These are phyloP conservation scores for Aphanomyces euteiches DNA, from an alignment of 352 stramenopile species.

Conservation along the genomic window DNA sequence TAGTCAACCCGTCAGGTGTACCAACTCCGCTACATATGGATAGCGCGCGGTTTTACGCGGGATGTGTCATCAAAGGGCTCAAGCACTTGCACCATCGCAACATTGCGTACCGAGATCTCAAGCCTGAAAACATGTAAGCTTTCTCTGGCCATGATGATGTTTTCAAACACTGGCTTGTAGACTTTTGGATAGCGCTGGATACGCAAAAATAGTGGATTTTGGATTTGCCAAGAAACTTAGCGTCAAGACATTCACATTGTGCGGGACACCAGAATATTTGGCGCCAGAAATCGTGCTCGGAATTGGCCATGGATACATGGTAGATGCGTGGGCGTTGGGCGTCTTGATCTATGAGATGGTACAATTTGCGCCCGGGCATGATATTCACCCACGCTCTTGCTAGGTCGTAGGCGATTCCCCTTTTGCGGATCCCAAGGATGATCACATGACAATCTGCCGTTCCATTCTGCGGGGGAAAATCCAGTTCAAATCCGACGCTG, in stretches of 20 bases:
- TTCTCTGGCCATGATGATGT: conserved; percentile 90
- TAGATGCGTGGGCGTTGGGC: conserved; percentile 87
- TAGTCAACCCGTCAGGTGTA: conserved; percentile 25
- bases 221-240: conserved; percentile 91
- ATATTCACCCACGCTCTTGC: background rate
- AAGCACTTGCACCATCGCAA: conserved; percentile 55
- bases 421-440: conserved; percentile 36
- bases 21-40: conserved; percentile 25
- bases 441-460: conserved; percentile 40
- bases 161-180: conserved; percentile 92
- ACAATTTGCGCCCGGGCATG: conserved; percentile 47
- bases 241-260: conserved; percentile 89
- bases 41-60: conserved; percentile 29
- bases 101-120: conserved; percentile 75
- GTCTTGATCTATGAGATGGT: conserved; percentile 89
- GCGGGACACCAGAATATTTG: conserved; percentile 91
- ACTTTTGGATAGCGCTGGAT: conserved; percentile 91
- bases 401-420: conserved; percentile 38
- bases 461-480: conserved; percentile 38
- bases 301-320: conserved; percentile 69
- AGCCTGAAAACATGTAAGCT: conserved; percentile 82
- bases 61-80: conserved; percentile 39
- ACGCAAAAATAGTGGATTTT: conserved; percentile 93
- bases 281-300: conserved; percentile 91
- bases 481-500: conserved; percentile 35